These are phyloP conservation scores for Kluyveromyces lactis DNA, from an alignment of 805 yeast species.

Conservation along the genomic window DNA sequence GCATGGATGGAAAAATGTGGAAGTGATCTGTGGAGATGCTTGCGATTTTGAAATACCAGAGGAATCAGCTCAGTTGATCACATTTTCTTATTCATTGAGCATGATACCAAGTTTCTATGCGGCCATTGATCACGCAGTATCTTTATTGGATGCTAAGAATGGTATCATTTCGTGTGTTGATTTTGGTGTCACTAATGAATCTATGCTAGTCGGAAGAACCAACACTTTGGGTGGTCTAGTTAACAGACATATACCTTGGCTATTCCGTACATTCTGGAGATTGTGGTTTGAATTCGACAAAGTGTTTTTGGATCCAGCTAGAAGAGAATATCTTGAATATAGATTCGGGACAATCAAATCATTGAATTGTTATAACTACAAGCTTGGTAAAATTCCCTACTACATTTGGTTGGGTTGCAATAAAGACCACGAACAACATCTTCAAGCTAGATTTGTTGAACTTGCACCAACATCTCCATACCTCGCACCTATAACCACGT, in stretches of 20 bases:
- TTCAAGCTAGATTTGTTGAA: constrained; percentile 53
- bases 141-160: constrained; percentile 39
- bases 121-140: constrained; percentile 59
- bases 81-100: constrained; percentile 73
- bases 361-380: constrained; percentile 54
- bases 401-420: constrained; percentile 78
- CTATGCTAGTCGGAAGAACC: constrained; percentile 57
- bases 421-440: constrained; percentile 43
- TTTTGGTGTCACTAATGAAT: constrained; percentile 67
- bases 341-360: constrained; percentile 76
- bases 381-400: constrained; percentile 69
- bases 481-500: constrained; percentile 44
- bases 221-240: constrained; percentile 69
- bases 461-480: constrained; percentile 64
- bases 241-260: constrained; percentile 69
- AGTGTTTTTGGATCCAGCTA: constrained; percentile 68
- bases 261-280: constrained; percentile 74
- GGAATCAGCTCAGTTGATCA: constrained; percentile 56
- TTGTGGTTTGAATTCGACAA: constrained; percentile 82
- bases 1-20: constrained; percentile 49
- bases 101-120: constrained; percentile 83
- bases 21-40: constrained; percentile 67
- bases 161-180: constrained; percentile 70
- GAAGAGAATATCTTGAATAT: constrained; percentile 78
- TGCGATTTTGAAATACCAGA: constrained; percentile 52